Percentiles rank a stretch among this genome's conserved stretches.
Evolutionary conservation across 441 rosid genomes (phyloP).

Genomic region (Bruguiera hainesii): DNA sequence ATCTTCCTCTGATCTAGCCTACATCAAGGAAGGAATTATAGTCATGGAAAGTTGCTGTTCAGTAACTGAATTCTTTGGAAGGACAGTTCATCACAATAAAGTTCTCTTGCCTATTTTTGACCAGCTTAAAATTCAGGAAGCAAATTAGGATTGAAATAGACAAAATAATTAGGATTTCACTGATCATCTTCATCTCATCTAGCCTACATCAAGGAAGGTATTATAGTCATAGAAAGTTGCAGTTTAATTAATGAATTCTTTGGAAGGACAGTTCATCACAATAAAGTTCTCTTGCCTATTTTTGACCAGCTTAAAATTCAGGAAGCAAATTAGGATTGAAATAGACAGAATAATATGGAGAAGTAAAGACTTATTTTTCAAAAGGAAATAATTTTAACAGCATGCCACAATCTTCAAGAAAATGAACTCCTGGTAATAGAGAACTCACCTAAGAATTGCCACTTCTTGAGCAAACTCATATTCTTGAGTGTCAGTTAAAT

Average conservation of each 20-base stretch:
- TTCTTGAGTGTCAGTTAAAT: constrained; percentile 47
- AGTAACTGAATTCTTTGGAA: constrained; percentile 1
- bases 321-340: constrained; percentile 5
- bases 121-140: constrained; percentile 1
- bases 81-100: background rate
- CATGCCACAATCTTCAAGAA: background rate
- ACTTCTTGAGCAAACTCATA: constrained; percentile 71
- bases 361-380: background rate
- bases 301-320: background rate
- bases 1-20: background rate
- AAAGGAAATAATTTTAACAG: background rate
- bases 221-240: background rate
- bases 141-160: background rate
- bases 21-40: background rate
- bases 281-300: background rate
- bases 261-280: background rate
- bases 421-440: background rate
- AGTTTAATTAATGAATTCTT: constrained; percentile 3
- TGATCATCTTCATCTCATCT: background rate
- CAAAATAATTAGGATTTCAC: background rate
- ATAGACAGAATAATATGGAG: background rate
- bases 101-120: background rate
- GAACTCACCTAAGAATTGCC: constrained; percentile 56
- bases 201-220: background rate
- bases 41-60: background rate